A percentile compares a stretch with the other conserved stretches of the same genome.
phyloP scores from a whole-genome alignment of 2,329 filamentous ascomycete species.

The Lasiodiplodia sp. region DNA sequence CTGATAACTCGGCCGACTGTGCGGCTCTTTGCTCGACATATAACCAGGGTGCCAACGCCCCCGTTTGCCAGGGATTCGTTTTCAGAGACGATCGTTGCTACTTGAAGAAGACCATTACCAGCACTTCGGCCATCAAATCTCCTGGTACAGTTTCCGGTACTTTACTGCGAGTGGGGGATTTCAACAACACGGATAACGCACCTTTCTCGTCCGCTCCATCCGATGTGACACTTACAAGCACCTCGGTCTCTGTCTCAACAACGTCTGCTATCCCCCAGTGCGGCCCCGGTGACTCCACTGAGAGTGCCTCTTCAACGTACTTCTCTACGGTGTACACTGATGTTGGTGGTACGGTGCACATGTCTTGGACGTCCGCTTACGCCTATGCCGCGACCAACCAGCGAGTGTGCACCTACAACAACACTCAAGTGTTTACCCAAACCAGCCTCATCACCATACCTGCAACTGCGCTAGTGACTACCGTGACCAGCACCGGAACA shows the following conservation, averaged over 20 bases:
- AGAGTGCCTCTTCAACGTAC: slow-evolving; percentile 16
- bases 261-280: slow-evolving; percentile 14
- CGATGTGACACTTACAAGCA: background rate
- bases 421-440: slow-evolving; percentile 19
- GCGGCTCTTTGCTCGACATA: slow-evolving; percentile 27
- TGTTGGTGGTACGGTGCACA: slow-evolving; percentile 15
- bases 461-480: slow-evolving; percentile 5
- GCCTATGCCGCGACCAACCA: slow-evolving; percentile 5
- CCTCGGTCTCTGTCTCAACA: slow-evolving; percentile 2
- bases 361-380: slow-evolving; percentile 12
- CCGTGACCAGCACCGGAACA: slow-evolving; percentile 5
- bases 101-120: slow-evolving; percentile 20
- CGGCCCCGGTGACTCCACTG: background rate
- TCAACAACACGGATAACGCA: slow-evolving; percentile 3
- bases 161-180: background rate
- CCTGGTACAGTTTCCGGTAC: background rate
- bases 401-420: slow-evolving; percentile 28
- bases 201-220: slow-evolving; percentile 6
- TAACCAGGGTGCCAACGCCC: background rate
- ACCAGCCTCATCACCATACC: slow-evolving; percentile 22
- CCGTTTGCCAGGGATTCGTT: slow-evolving; percentile 20
- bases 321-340: slow-evolving; percentile 25
- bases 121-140: background rate
- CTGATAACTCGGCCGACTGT: slow-evolving; percentile 18
- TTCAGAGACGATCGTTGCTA: slow-evolving; percentile 2